Evolutionary conservation across 805 yeast genomes (phyloP), one percentile per base, ranked within the genome.

Genomic region (Metschnikowia kunwiensis): DNA sequence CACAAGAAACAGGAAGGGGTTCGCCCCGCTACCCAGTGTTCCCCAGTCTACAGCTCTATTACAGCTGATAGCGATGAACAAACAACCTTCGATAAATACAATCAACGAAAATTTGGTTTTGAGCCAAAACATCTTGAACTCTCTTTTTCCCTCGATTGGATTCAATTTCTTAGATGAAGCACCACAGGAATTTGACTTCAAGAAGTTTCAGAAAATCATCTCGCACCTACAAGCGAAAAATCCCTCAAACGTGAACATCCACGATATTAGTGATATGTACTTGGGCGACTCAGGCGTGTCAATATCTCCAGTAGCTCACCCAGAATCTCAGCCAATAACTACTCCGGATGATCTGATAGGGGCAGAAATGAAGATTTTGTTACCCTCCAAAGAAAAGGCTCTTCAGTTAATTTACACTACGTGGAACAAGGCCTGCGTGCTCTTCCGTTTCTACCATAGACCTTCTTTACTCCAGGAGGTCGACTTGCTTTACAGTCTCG

Each of bases 341-440:
- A 51, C 57, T 1, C 43, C 35, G n/a, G 65, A 60, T 21, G 65
- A 59, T 8, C 40, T 50, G 28, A 24, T 46, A 5, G 57, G 53
- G 5, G 58, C 65, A 36, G 88, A 80, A 49, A 71, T 83, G 46
- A 78, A 72, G 43, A 72, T 82, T 42, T 76, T 83, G 7, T 61
- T 88, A 24, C 96, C 96, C 0, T 77, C 89, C 1, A 80, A 83
- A 51, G 80, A 78, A 22, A 73, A 74, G 17, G 91, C 95, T 0
- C 58, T 85, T 24, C 77, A 76, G 46, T 68, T 87, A 43, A 79
- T 88, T 15, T 76, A 78, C 42, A 76, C 81, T 29, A 82, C 89
- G 1, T 88, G 95, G 94, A 77, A 80, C 43, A 78, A 81, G 48
- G 94, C 95, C 0, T 86, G 95, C 59, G 87, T 86, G 4, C 65